Evolutionary conservation across 345 rosid species (phyloP), one percentile per base, ranked within the genome.

Genomic region (Geranium rotundifolium): DNA sequence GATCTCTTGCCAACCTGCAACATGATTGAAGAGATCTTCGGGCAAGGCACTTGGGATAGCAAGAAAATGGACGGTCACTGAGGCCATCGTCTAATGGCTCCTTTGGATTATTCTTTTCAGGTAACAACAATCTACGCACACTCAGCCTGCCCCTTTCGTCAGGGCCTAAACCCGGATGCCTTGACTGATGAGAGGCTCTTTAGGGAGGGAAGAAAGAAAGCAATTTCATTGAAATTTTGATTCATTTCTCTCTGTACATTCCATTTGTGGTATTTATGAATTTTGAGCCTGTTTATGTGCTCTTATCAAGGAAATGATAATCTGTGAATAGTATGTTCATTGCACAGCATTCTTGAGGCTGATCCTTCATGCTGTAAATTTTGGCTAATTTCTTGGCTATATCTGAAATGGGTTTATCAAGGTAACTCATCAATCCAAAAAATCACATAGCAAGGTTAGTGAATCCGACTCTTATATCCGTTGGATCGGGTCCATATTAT

Each of bases 1-100:
- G 82, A 79, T 57, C 72, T 83, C 58, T 64, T 81, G 55, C 77
- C 88, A 19, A 81, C 88, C 19, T 73, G 77, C 63, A 74, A 73
- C 54, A 68, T 83, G 83, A 81, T 81, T n/a, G 80, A 81, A 64
- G 85, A 81, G 72, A 80, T 81, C 1, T 83, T 81, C 15, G 82
- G 85, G n/a, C 79, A 75, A 29, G 79, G 65, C 19, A 66, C 87
- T 10, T 80, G 75, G 69, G 67, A 79, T 70, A 37, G 18, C 62
- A 61, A 65, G 64, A 60, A 31, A 61, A 64, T 62, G 58, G 71
- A 73, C 19, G 70, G 65, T 4, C 41, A 4, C 6, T 29, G 58
- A 63, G 57, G 57, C 19, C 52, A 54, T 59, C 56, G 31, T 67
- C 56, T 60, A 62, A 31, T 65, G 61, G 17, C 63, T 46, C 12